Base-by-base conservation (phyloP, 176 grass and related monocot genomes). In the Raddia distichophylla region DNA sequence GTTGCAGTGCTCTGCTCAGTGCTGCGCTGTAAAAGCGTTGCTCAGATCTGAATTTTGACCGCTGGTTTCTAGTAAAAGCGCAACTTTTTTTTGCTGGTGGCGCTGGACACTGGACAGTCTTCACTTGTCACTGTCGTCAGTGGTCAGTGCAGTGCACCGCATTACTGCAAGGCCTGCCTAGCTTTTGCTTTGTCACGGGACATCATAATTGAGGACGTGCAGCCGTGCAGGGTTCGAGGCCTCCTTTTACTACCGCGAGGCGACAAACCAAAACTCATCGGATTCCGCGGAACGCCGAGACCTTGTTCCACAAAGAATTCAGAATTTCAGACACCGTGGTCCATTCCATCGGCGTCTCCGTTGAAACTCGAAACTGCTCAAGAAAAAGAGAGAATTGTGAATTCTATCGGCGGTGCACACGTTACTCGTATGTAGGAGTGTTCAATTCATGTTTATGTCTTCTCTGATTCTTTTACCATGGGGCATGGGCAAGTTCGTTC, bases 31-130 rank as follows among this genome's bases (percentile, higher is more conserved):
- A 54, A 81, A 63, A 17, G 7, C 19, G 14, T 0, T 47, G 0
- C 15, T 83, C 80, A 79, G 86, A 79, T 73, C 86, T 77, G 79
- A 48, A 16, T 1, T 56, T 77, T 56, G 2, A 75, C 63, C 54
- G 45, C 10, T 43, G 18, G 44, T 15, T 46, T 62, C 3, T 6
- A 27, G 27, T 27, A 27, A 27, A 27, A 27, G 27, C 27, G 27
- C 27, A 27, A 27, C 27, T 27, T 27, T 27, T 27, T 27, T 27
- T 27, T 27, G 0, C 1, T 71, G 14, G 16, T 42, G 61, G 14
- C 15, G 27, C 27, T 27, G 27, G 0, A 27, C 27, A 27, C 27
- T 27, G 27, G 0, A 27, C 27, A 27, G 27, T 27, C 27, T 27
- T 27, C 27, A 27, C 27, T 27, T 27, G 27, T 27, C 27, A 27